Conservation (phyloP, 305 asterid species). For the Nicotiana rustica region DNA sequence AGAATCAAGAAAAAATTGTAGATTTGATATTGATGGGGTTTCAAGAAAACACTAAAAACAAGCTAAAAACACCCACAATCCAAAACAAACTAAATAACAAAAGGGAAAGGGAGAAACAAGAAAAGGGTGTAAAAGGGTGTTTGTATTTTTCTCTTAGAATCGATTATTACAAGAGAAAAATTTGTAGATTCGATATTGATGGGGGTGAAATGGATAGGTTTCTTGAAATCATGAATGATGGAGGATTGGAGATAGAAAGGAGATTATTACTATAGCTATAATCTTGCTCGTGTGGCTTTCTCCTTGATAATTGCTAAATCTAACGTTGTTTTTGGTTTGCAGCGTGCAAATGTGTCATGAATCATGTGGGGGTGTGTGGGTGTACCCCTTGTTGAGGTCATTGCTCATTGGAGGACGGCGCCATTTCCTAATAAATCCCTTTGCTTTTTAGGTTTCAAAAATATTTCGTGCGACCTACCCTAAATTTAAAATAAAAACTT, state of each 20-base stretch:
- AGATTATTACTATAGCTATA: background rate
- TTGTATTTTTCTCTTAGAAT: conserved; percentile 2
- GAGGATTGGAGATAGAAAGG: background rate
- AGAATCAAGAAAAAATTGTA: too few relatives aligned
- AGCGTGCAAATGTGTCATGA: background rate
- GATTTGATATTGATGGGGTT: too few relatives aligned
- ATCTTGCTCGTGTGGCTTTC: conserved; percentile 18
- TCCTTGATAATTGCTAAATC: conserved; percentile 31
- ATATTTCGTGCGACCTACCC: background rate
- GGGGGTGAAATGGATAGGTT: background rate
- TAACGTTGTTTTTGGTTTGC: conserved; percentile 3
- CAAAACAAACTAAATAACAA: background rate
- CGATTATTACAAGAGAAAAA: conserved; percentile 10
- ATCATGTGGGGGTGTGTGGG: background rate
- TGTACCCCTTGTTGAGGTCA: conserved; percentile 23
- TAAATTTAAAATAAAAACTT: background rate
- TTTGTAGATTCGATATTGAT: conserved; percentile 22
- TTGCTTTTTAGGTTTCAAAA: conserved; percentile 25
- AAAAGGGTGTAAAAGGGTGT: background rate
- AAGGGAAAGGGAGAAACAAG: too few relatives aligned
- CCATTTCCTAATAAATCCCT: background rate
- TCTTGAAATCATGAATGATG: conserved; percentile 3
- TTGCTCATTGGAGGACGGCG: conserved; percentile 32
- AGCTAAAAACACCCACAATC: conserved; percentile 24
- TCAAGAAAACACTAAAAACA: background rate